phyloP scores from a whole-genome alignment of 1,139 yeast genomes.

The Hanseniaspora sp. region DNA sequence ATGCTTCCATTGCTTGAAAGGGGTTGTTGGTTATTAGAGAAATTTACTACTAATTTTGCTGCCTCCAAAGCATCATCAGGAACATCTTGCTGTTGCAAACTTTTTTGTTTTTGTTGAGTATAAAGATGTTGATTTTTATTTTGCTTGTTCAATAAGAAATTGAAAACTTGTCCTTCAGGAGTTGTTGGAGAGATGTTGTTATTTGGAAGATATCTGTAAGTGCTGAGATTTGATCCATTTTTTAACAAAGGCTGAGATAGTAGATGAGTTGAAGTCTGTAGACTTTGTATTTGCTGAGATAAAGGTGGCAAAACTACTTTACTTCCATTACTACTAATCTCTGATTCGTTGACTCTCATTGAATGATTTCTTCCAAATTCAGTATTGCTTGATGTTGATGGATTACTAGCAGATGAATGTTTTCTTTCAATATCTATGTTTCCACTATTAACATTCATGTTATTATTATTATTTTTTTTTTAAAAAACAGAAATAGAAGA shows the following conservation, averaged over 20 bases:
- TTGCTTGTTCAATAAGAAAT: neutral
- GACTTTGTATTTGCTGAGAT: constrained; percentile 1
- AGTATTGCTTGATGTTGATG: neutral
- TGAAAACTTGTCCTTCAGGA: neutral
- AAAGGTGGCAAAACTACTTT: constrained; percentile 9
- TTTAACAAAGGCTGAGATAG: neutral
- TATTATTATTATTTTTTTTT: too few relatives aligned
- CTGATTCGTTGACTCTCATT: neutral
- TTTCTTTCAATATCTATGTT: neutral
- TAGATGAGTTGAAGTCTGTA: neutral
- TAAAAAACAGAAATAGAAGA: too few relatives aligned
- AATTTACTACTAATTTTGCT: constrained; percentile 9
- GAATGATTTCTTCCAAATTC: neutral
- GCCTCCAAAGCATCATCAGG: constrained; percentile 7
- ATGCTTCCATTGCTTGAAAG: neutral
- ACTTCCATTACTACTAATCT: neutral
- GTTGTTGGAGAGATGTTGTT: neutral
- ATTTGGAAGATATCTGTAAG: constrained; percentile 1
- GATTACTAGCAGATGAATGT: neutral
- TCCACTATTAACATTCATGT: neutral
- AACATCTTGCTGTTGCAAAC: neutral
- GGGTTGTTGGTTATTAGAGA: constrained; percentile 3
- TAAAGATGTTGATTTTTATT: neutral
- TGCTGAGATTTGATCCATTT: neutral
- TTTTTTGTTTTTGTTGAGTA: neutral